Conservation (phyloP, 768 basidiomycete genomes). For the Ephemerocybe angulata region DNA sequence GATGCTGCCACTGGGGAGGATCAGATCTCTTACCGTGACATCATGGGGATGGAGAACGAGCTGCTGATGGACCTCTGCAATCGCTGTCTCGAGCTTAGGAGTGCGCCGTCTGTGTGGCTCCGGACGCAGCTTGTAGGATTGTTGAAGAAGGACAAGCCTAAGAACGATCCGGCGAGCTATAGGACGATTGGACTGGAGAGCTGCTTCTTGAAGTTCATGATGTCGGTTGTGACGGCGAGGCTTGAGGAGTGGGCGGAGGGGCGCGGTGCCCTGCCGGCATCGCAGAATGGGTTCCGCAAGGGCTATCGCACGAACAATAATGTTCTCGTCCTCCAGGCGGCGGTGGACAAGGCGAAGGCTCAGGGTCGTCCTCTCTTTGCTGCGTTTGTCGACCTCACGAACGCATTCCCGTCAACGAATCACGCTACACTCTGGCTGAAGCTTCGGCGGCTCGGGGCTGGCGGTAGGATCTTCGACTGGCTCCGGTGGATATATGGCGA, state of each 20-base stretch:
- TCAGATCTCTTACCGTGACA: background rate
- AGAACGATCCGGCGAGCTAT: constrained; percentile 19
- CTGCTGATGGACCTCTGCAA: constrained; percentile 13
- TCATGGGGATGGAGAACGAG: constrained; percentile 11
- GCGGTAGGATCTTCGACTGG: constrained; percentile 27
- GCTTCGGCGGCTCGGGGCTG: constrained; percentile 17
- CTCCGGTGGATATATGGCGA: constrained; percentile 19
- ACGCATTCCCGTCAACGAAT: constrained; percentile 35
- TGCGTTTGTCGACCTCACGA: constrained; percentile 22
- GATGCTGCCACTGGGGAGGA: constrained; percentile 2
- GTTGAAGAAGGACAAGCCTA: constrained; percentile 19
- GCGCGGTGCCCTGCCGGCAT: background rate
- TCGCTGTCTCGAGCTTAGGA: constrained; percentile 3
- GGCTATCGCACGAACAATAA: constrained; percentile 9
- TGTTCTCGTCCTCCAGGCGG: constrained; percentile 15
- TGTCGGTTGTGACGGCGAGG: constrained; percentile 20
- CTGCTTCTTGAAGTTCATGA: constrained; percentile 27
- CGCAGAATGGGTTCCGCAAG: constrained; percentile 19
- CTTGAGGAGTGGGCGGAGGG: background rate
- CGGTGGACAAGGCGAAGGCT: constrained; percentile 19
- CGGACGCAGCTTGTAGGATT: constrained; percentile 15
- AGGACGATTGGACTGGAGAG: constrained; percentile 26
- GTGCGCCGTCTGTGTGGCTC: constrained; percentile 16
- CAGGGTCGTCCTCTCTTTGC: constrained; percentile 18
- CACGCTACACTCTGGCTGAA: constrained; percentile 30